Evolutionary conservation across 2,329 filamentous ascomycete species (phyloP), one percentile per base, ranked within the genome.

Genomic region (Coleophoma eucalyptorum): DNA sequence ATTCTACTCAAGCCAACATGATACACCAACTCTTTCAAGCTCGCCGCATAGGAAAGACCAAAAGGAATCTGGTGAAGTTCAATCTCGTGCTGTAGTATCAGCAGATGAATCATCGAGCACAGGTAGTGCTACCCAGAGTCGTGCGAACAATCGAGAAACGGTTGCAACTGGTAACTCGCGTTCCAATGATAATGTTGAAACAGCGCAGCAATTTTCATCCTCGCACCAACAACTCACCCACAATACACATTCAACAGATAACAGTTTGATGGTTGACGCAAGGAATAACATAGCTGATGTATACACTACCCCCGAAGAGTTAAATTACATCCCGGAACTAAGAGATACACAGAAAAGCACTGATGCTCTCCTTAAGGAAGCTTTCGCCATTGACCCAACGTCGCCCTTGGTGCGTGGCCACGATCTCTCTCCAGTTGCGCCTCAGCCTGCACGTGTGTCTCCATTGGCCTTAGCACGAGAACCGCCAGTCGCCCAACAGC

Each of bases 1-100:
- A 38, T 96, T 96, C 70, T 97, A 97, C 76, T 97, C 93, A 59
- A 97, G 92, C 72, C 89, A 87, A 73, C 86, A 92, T 75, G 89
- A 92, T 67, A 96, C 91, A 57, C 81, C 81, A 53, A 76, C 81
- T 50, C 77, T 75, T 31, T 73, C 71, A 46, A 70, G 73, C 52
- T 72, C 73, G 37, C 57, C 60, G 38, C 53, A 56, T 46, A 55
- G 51, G 46, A 26, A 26, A 26, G 26, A 26, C 26, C 58, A 56
- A 47, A 62, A 58, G 57, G 61, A 58, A 38, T 46, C 53, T 47
- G 51, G 45, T 53, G 57, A 60, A 44, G 43, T 58, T 48, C 56
- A 57, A 42, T 52, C 55, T 43, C 54, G 53, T 43, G 56, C 48
- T 60, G 47, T 56, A 50, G 51, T 51, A 50, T 55, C 52, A 37